Evolutionary conservation across 345 rosid genomes (phyloP).

Genomic region (Populus euphratica): DNA sequence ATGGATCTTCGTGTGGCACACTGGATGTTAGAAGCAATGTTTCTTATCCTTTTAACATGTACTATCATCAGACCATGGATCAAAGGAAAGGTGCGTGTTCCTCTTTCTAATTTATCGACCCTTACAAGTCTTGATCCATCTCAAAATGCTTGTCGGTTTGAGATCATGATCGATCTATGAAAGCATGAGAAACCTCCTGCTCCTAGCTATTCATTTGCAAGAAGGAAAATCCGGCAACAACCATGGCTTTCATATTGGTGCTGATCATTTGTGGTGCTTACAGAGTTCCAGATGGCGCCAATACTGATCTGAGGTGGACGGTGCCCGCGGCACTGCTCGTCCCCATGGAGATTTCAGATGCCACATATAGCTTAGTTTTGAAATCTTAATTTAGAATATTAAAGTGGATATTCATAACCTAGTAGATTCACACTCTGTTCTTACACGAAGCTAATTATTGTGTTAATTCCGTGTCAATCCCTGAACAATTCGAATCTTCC

Average conservation of each 20-base stretch:
- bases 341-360: not conserved
- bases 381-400: not conserved
- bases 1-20: slow-evolving; percentile 19
- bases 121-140: slow-evolving; percentile 22
- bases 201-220: not conserved
- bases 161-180: slow-evolving; percentile 18
- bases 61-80: slow-evolving; percentile 17
- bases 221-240: not conserved
- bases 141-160: slow-evolving; percentile 3
- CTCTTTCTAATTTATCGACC: slow-evolving; percentile 9
- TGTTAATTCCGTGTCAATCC: not conserved
- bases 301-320: not conserved
- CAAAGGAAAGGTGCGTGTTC: slow-evolving; percentile 16
- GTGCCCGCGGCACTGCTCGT: not conserved
- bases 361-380: not conserved
- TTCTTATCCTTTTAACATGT: slow-evolving; percentile 24
- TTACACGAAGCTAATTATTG: not conserved
- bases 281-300: not conserved
- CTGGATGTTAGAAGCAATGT: slow-evolving; percentile 17
- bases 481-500: not conserved
- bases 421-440: not conserved
- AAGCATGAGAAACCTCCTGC: slow-evolving; percentile 8
- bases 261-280: slow-evolving; percentile 1
- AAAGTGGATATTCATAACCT: not conserved
- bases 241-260: not conserved